Evolutionary conservation across 1,284 basidiomycete species (phyloP), one percentile per base, ranked within the genome.

Genomic region (Leccinum ponderosum): DNA sequence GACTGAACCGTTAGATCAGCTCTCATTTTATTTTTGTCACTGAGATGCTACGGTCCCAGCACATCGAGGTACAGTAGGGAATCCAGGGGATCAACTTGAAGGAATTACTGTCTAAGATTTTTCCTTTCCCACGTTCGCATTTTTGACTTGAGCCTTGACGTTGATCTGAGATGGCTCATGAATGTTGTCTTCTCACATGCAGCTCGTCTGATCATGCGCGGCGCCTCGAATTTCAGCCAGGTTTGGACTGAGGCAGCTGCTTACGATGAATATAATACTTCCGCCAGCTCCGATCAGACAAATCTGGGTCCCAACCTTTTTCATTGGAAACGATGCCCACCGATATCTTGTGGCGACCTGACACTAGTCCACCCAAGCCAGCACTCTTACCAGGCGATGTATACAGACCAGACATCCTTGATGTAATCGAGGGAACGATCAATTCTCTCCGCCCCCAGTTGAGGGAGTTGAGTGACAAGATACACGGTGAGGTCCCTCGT

Each of bases 401-500:
- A 6, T 73, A 75, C 57, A 69, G 73, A 53, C 71, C 78, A 3
- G 79, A 81, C 17, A 69, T 81, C 17, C 73, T 87, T 20, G 72
- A 82, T 59, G 81, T 83, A 2, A 87, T 91, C 58, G 85, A 87
- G 60, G 68, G 75, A 29, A 81, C 79, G 54, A 80, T 93, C 50
- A 80, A 85, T 60, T 76, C 74, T 14, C 73, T 89, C 42, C 80
- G 83, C 59, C 72, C 73, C 2, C 83, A 87, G 58, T 73, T 93
- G 58, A 77, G 87, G 53, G 76, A 75, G 50, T 71, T 93, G n/a
- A 92, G 87, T 68, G 72, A 91, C 31, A 84, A 88, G 65, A 90
- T 93, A 33, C 89, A 90, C 66, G 82, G 89, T 86, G 35, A 60
- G 58, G 3, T 6, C 5, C 4, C 33, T n/a, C 42, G 5, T 12